Evolutionary conservation across 768 basidiomycete species (phyloP).

Genomic region (Phanerochaete sordida): DNA sequence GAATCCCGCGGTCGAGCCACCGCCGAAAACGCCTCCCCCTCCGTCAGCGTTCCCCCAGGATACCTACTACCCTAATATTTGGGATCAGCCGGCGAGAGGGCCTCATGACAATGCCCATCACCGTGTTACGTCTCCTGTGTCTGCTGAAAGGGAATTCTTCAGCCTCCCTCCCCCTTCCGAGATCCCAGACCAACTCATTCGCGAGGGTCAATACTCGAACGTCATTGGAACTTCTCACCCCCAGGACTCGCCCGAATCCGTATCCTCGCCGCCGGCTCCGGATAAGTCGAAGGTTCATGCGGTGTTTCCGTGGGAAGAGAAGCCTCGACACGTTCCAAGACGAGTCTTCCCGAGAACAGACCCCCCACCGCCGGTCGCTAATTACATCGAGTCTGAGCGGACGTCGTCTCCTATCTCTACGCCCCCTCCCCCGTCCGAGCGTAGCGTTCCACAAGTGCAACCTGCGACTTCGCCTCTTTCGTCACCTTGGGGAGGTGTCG

Average conservation of each 20-base stretch:
- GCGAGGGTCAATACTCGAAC: constrained; percentile 70
- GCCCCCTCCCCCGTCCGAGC: constrained; percentile 17
- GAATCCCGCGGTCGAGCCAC: constrained; percentile 80
- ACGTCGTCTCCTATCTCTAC: constrained; percentile 18
- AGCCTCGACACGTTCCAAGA: constrained; percentile 58
- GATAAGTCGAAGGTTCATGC: constrained; percentile 69
- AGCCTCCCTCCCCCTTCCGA: constrained; percentile 53
- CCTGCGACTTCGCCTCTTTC: constrained; percentile 35
- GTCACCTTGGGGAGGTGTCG: constrained; percentile 49
- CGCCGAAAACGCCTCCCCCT: constrained; percentile 59
- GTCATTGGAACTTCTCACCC: constrained; percentile 49
- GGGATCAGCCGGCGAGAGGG: constrained; percentile 63
- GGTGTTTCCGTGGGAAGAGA: constrained; percentile 95
- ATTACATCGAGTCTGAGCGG: constrained; percentile 22
- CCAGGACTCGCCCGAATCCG: constrained; percentile 25
- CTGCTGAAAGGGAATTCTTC: constrained; percentile 41
- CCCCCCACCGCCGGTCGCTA: constrained; percentile 40
- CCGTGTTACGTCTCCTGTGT: neutral
- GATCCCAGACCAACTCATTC: constrained; percentile 65
- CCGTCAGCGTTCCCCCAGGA: constrained; percentile 62
- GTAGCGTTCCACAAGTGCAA: constrained; percentile 13
- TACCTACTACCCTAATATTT: constrained; percentile 80
- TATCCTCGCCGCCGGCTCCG: constrained; percentile 48
- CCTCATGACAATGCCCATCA: constrained; percentile 35
- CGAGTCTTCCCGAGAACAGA: constrained; percentile 74